Conservation (phyloP, 371 early-diverging fungal species). For the Apophysomyces trapeziformis region DNA sequence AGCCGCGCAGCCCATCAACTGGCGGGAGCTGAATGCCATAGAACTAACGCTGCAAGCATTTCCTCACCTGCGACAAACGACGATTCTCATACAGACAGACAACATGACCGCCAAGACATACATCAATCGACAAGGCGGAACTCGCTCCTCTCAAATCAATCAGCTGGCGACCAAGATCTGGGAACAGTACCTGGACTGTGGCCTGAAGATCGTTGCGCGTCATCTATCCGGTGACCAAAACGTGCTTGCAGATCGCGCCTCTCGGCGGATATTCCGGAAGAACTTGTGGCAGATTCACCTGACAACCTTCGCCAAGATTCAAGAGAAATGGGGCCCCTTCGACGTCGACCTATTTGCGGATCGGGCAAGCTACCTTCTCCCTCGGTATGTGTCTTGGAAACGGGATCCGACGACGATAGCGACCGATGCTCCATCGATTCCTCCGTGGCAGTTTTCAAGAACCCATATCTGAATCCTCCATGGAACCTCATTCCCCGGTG, state of each 20-base stretch:
- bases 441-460: neutral
- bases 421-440: conserved; percentile 2
- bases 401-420: conserved; percentile 14
- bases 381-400: conserved; percentile 25
- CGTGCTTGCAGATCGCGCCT: conserved; percentile 20
- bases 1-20: conserved; percentile 24
- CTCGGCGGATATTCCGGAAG: conserved; percentile 18
- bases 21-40: conserved; percentile 28
- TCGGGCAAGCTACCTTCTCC: conserved; percentile 18
- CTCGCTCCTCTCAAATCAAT: conserved; percentile 22
- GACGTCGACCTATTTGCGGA: conserved; percentile 32
- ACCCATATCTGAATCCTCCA: conserved; percentile 14
- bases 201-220: conserved; percentile 23
- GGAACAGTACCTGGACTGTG: conserved; percentile 23
- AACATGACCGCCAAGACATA: conserved; percentile 31
- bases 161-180: conserved; percentile 25
- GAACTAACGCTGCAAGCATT: conserved; percentile 20
- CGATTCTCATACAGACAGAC: conserved; percentile 30
- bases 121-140: conserved; percentile 35
- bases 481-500: conserved; percentile 14
- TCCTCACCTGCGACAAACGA: conserved; percentile 11
- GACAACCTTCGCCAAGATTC: conserved; percentile 11
- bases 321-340: conserved; percentile 21
- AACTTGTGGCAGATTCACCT: conserved; percentile 21
- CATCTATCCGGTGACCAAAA: conserved; percentile 27